Base-by-base conservation (phyloP, 2,329 filamentous ascomycete genomes). In the Arthrobotrys conoides region DNA sequence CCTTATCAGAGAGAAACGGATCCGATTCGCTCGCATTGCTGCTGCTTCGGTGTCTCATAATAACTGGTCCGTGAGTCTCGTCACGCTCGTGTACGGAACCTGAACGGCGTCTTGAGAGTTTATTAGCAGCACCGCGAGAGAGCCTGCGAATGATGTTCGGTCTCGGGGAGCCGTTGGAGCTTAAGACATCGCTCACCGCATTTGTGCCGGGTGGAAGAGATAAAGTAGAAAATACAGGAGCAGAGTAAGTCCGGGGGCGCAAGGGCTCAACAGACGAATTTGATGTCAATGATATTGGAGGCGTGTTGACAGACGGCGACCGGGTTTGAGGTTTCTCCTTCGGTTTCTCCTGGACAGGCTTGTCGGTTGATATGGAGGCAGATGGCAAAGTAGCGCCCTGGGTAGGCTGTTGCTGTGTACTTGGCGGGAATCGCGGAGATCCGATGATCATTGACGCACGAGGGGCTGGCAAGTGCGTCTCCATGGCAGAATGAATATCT, bases 21-120 rank as follows among this genome's bases (percentile, higher is more conserved):
- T 84, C 84, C 24, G 85, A 81, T 51, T 89, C 88, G 36, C 91
- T 91, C 80, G 90, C 92, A 84, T 92, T 96, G 86, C 94, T 97
- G 84, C 96, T 94, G 84, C 94, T 97, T 81, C 94, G 90, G 73
- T 93, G 89, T 80, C 95, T 90, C 84, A 97, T 90, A 66, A 97
- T 92, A 71, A 94, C 92, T 0, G 96, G 96, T 0, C 96, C 96
- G 27, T 94, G 91, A 83, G 94, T 97, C 79, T 92, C 91, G 83
- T 97, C 94, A 49, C 94, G 90, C 83, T 91, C 93, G 78, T 91
- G 90, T 20, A 92, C 89, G 53, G 92, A 89, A 0, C 91, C 91
- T 1, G 93, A 94, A 16, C 93, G 96, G 79, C 92, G 91, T 79
- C 94, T 89, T 80, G 83, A 90, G 84, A 87, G 91, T 85, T 88